A percentile compares a stretch with the other conserved stretches of the same genome.
Conservation (phyloP, 2,329 filamentous ascomycete genomes). For the Fusarium neocosmosporiellum region DNA sequence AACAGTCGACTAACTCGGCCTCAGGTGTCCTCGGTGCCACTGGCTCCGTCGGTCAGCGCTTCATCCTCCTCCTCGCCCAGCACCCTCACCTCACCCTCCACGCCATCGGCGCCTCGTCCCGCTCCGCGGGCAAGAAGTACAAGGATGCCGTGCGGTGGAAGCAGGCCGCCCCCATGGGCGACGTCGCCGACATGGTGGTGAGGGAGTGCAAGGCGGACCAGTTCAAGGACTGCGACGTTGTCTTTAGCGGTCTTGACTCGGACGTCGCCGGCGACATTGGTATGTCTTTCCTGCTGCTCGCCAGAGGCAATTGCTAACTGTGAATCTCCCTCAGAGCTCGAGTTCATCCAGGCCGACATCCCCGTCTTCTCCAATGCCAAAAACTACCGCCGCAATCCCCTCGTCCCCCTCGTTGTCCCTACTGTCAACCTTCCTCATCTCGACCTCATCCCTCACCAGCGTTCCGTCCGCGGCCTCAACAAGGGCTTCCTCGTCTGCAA, state of each 20-base stretch:
- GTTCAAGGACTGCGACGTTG: constrained; percentile 90
- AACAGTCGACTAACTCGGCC: constrained; percentile 14
- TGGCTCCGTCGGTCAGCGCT: constrained; percentile 93
- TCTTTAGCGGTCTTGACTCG: constrained; percentile 93
- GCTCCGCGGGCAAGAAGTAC: constrained; percentile 94
- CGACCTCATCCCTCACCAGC: constrained; percentile 89
- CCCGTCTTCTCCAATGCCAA: constrained; percentile 98
- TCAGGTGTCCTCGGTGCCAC: constrained; percentile 87
- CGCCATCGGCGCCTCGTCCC: constrained; percentile 88
- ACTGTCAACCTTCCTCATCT: constrained; percentile 93
- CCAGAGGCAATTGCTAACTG: constrained; percentile 12
- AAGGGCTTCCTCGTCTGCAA: constrained; percentile 97
- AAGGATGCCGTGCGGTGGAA: constrained; percentile 96
- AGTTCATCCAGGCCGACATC: constrained; percentile 88
- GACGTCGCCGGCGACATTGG: constrained; percentile 93
- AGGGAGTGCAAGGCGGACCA: constrained; percentile 85
- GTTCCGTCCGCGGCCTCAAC: constrained; percentile 75
- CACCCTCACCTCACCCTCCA: constrained; percentile 90
- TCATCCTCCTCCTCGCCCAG: constrained; percentile 89
- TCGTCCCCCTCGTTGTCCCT: constrained; percentile 93
- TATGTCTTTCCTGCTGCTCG: constrained; percentile 55
- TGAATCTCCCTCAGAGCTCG: constrained; percentile 73
- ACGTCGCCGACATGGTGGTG: constrained; percentile 83
- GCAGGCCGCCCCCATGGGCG: constrained; percentile 85
- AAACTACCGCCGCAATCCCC: constrained; percentile 91